Percentiles rank a stretch among this genome's conserved stretches.
Evolutionary conservation across 2,329 filamentous ascomycete genomes (phyloP).

Genomic region (Whalleya microplaca): DNA sequence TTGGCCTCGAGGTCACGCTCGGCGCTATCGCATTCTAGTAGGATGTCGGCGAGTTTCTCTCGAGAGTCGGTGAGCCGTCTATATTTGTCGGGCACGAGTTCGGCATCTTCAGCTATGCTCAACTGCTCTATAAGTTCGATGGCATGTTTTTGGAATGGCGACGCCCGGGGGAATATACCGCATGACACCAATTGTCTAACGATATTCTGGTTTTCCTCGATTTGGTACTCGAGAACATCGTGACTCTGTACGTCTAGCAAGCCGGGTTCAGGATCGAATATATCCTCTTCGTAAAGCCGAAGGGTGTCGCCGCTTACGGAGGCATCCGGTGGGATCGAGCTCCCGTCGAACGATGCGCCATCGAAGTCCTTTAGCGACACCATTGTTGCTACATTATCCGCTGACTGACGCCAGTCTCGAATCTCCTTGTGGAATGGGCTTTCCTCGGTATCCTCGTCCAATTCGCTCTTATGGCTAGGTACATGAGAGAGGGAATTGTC

Average conservation of each 20-base stretch:
- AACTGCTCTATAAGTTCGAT: conserved; percentile 30
- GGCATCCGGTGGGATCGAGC: conserved; percentile 3
- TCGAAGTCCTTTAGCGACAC: conserved; percentile 26
- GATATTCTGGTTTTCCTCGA: conserved; percentile 30
- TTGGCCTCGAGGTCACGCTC: conserved; percentile 27
- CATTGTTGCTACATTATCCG: conserved; percentile 31
- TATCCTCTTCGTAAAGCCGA: conserved; percentile 22
- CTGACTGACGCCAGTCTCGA: conserved; percentile 32
- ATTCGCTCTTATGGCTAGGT: background rate
- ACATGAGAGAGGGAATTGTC: background rate
- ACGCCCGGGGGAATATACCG: conserved; percentile 30
- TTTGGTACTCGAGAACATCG: conserved; percentile 26
- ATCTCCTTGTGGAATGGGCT: conserved; percentile 28
- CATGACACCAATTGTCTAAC: conserved; percentile 26
- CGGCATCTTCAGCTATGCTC: conserved; percentile 5
- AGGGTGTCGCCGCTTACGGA: conserved; percentile 17
- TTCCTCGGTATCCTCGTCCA: conserved; percentile 16
- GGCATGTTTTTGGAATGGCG: conserved; percentile 29
- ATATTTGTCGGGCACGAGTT: conserved; percentile 8
- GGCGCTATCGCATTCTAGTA: conserved; percentile 25
- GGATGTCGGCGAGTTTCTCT: conserved; percentile 34
- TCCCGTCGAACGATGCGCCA: conserved; percentile 1
- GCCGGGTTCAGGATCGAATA: conserved; percentile 33
- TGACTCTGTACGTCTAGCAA: conserved; percentile 21
- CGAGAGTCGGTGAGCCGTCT: conserved; percentile 28